These are phyloP conservation scores for Lecanicillium sp. DNA, from an alignment of 2,329 filamentous ascomycete species.

Conservation along the genomic window DNA sequence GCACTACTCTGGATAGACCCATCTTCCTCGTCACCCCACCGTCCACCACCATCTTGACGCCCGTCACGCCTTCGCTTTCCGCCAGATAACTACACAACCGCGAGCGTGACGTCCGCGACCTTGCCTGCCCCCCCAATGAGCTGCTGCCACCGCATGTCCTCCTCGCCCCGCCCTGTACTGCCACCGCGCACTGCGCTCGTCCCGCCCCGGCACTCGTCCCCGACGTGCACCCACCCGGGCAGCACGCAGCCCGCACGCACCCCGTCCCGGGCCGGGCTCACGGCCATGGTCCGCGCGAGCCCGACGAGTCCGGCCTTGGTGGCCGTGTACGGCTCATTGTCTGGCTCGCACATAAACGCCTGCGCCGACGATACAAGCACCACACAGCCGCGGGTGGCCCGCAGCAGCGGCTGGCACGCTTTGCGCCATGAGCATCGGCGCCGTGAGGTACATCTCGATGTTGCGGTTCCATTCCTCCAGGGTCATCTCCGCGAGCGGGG, in stretches of 20 bases:
- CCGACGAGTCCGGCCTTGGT: conserved; percentile 46
- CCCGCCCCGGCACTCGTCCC: conserved; percentile 26
- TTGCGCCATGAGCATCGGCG: conserved; percentile 26
- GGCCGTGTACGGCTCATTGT: conserved; percentile 44
- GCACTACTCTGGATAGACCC: conserved; percentile 26
- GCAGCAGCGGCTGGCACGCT: conserved; percentile 24
- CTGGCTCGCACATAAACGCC: conserved; percentile 40
- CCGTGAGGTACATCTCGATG: conserved; percentile 33
- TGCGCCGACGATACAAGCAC: conserved; percentile 46
- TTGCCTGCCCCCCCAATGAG: conserved; percentile 43
- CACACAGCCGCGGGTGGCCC: conserved; percentile 23
- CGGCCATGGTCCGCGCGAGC: conserved; percentile 42
- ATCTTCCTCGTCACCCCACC: conserved; percentile 27
- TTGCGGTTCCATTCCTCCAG: conserved; percentile 32
- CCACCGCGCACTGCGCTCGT: conserved; percentile 36
- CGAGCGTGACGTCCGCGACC: conserved; percentile 35
- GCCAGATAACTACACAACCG: conserved; percentile 24
- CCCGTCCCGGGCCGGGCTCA: conserved; percentile 35
- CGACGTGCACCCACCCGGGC: conserved; percentile 47
- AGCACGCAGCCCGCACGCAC: conserved; percentile 44
- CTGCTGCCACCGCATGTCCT: conserved; percentile 44
- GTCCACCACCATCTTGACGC: conserved; percentile 25
- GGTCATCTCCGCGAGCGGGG: conserved; percentile 25
- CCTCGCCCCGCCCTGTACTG: conserved; percentile 38
- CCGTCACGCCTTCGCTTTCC: conserved; percentile 24